These are phyloP conservation scores for Dioscorea dumetorum DNA, from an alignment of 106 monocot genomes.

Conservation along the genomic window DNA sequence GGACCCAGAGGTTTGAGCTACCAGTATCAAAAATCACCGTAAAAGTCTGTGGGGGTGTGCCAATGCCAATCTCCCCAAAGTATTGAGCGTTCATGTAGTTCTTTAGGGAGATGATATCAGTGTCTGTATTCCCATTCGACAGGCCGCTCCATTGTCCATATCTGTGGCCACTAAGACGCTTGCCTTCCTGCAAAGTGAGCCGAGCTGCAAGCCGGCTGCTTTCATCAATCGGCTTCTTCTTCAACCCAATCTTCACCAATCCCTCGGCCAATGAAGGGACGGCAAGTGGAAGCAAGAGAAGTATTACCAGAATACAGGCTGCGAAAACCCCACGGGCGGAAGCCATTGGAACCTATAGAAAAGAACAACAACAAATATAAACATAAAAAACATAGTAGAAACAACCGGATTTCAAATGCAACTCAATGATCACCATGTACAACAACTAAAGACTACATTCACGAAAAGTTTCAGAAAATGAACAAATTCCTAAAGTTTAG, in stretches of 20 bases:
- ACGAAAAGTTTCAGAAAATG: too few species aligned
- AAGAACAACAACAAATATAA: not conserved
- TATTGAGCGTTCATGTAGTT: conserved; percentile 99
- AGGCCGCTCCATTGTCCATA: conserved; percentile 23
- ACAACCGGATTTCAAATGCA: too few species aligned
- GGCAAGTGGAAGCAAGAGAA: conserved; percentile 28
- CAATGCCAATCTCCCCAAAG: conserved; percentile 91
- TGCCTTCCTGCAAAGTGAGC: conserved; percentile 21
- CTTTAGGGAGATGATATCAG: conserved; percentile 69
- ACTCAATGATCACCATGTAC: too few species aligned
- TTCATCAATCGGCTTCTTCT: conserved; percentile 63
- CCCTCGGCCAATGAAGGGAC: conserved; percentile 43
- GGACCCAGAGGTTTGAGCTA: conserved; percentile 94
- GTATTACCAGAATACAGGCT: conserved; percentile 20
- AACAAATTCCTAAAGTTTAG: too few species aligned
- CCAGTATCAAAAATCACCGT: conserved; percentile 97
- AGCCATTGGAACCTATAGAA: conserved; percentile 32
- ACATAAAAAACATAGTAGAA: not conserved
- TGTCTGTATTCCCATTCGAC: conserved; percentile 13
- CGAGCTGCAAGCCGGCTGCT: conserved; percentile 30
- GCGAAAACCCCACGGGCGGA: not conserved
- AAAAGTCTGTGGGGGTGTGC: conserved; percentile 82
- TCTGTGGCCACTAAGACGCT: conserved; percentile 2
- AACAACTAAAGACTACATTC: too few species aligned
- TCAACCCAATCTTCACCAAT: conserved; percentile 56